A percentile compares a stretch with the other conserved stretches of the same genome.
Conservation (phyloP, 208 protist genomes). For the Leishmania guyanensis region DNA sequence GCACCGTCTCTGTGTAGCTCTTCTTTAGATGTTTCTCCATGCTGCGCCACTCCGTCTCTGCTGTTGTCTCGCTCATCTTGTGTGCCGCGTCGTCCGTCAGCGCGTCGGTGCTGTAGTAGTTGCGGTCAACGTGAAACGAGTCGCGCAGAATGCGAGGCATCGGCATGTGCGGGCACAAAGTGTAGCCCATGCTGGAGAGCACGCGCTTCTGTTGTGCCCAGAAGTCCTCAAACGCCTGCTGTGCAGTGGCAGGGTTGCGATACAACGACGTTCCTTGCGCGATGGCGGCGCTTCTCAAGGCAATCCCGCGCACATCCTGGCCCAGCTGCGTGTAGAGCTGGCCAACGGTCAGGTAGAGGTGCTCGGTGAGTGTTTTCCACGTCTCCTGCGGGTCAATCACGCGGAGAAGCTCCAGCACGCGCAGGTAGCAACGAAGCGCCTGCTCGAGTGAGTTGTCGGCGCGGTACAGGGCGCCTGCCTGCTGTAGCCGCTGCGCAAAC, state of each 20-base stretch:
- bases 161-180: conserved; percentile 73
- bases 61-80: conserved; percentile 40
- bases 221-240: conserved; percentile 52
- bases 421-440: conserved; percentile 73
- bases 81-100: conserved; percentile 40
- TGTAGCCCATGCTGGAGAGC: conserved; percentile 48
- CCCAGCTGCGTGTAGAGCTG: conserved; percentile 66
- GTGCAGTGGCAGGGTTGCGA: conserved; percentile 34
- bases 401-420: conserved; percentile 57
- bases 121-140: conserved; percentile 55
- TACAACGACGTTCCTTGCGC: conserved; percentile 63
- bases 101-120: conserved; percentile 61
- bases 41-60: conserved; percentile 64
- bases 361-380: conserved; percentile 65
- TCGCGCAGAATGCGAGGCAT: conserved; percentile 55
- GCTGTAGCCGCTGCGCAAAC: conserved; percentile 48
- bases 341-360: conserved; percentile 48
- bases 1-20: conserved; percentile 21
- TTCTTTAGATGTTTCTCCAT: conserved; percentile 58
- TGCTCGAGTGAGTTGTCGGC: conserved; percentile 45
- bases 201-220: conserved; percentile 55
- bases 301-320: conserved; percentile 60
- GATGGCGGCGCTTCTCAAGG: conserved; percentile 49
- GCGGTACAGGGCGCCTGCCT: conserved; percentile 60
- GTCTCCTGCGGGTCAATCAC: conserved; percentile 45